A percentile compares a stretch with the other conserved stretches of the same genome.
phyloP scores from a whole-genome alignment of 169 alveolate species.

The Toxoplasma gondii region DNA sequence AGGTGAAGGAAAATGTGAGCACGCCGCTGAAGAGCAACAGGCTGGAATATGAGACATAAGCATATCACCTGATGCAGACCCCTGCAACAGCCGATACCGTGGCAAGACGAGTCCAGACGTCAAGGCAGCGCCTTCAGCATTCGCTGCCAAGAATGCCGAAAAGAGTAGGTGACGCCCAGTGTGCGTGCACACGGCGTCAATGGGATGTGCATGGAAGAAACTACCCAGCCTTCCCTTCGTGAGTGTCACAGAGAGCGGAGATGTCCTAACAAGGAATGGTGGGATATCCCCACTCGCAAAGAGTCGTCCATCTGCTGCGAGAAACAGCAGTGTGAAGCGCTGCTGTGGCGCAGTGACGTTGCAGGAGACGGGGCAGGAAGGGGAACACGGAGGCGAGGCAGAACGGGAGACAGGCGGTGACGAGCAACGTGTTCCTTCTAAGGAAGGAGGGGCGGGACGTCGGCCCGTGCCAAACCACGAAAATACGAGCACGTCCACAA shows the following conservation, averaged over 20 bases:
- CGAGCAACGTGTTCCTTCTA: background rate
- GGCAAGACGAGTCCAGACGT: background rate
- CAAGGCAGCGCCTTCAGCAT: background rate
- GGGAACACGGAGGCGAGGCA: background rate
- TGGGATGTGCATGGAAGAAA: background rate
- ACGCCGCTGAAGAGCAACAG: background rate
- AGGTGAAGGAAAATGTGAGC: background rate
- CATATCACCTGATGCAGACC: background rate
- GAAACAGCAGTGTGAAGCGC: slow-evolving; percentile 8
- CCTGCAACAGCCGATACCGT: background rate
- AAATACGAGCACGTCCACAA: background rate
- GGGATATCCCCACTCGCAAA: slow-evolving; percentile 21
- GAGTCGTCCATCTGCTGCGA: slow-evolving; percentile 17
- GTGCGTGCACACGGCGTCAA: background rate
- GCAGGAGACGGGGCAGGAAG: background rate
- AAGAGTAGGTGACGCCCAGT: slow-evolving; percentile 1
- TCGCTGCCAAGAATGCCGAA: background rate
- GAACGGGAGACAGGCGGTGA: background rate
- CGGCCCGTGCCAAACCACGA: slow-evolving; percentile 14
- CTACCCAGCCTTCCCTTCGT: background rate
- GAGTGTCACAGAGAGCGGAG: background rate
- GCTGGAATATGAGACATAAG: background rate
- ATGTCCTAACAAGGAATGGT: background rate
- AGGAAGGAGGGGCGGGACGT: background rate
- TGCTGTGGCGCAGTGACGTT: background rate